Base-by-base conservation (phyloP, 225 moss, liverwort and hornwort species). In the Rhytidiadelphus loreus region DNA sequence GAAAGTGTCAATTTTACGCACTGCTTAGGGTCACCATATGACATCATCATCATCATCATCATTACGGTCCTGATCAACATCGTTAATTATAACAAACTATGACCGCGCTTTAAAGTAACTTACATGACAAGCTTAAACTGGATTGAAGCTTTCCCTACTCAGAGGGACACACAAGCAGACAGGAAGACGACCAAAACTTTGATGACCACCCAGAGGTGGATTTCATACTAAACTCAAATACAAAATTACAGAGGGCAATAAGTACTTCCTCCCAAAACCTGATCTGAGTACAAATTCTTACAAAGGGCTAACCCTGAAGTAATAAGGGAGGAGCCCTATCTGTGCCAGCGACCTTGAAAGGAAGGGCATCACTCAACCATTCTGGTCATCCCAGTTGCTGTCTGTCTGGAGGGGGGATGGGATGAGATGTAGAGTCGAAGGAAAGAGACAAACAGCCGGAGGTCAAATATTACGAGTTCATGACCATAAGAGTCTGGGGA, bases 171-270 rank as follows among this genome's bases (percentile, higher is more conserved):
- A 44, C 56, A 56, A 53, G 21, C 52, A 84, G 66, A 33, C 35
- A n/a, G 71, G 70, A 76, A 80, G 83, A 66, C 64, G 64, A 76
- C 63, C 83, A 43, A 56, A 88, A 43, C 75, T 64, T 28, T 57
- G 76, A 88, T 64, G 74, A 82, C 37, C 50, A 60, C 80, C 61
- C 81, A 23, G 39, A 82, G 69, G 77, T 81, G 69, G 73, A 75
- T 86, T 88, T 88, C 81, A 74, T 80, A 76, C 61, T 88, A 82
- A 92, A 92, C 90, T 90, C 92, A 84, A 88, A 90, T 90, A 90
- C 90, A 92, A 92, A 92, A 90, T 88, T 92, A 92, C 90, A 92
- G 88, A 92, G 83, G 90, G 80, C 88, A 90, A 86, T 86, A 77
- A 90, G 90, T 86, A 79, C 83, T 83, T 80, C 86, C 90, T 88